Base-by-base conservation (phyloP, 83 land plant species). In the Larix sibirica region DNA sequence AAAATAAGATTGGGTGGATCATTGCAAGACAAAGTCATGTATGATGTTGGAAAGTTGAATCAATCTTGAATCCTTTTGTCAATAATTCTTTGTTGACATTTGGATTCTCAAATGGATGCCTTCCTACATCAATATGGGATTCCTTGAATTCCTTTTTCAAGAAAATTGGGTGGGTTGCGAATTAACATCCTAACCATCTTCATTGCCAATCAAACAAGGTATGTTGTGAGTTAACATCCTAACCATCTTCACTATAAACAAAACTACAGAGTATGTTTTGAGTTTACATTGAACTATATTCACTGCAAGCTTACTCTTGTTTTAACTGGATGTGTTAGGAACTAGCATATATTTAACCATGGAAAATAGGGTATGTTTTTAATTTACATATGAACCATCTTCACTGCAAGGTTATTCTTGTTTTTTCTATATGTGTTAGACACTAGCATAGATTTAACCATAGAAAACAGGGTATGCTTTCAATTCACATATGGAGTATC, bases 1-100 rank as follows among this genome's bases (percentile, higher is more conserved):
- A 91, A 86, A 77, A 82, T 94, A 59, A 84, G 96, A 79, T 80
- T 94, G 80, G 96, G 96, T 13, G 96, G 96, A 2, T 83, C 94
- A 17, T 79, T 94, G 75, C 92, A 94, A 85, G 94, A 91, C 42
- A 86, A 86, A 84, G 87, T 94, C 74, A 85, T 87, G 50, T 91
- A 91, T 70, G 84, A 80, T 80, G 82, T 28, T 28, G 28, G 28
- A 28, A 28, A 28, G 28, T 28, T 28, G 28, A 28, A 28, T 28
- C 28, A 28, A 28, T 28, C 28, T 28, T 28, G 28, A 0, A 28
- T 28, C 28, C 28, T 28, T 28, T 28, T 28, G 28, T 28, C 28
- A 28, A 28, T 28, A 28, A 28, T 28, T 28, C 28, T 28, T 28
- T 28, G 28, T 28, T 28, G 28, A 28, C 0, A 0, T 28, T 28